Evolutionary conservation across 352 stramenopile species (phyloP).

Genomic region (Pythium sp.): DNA sequence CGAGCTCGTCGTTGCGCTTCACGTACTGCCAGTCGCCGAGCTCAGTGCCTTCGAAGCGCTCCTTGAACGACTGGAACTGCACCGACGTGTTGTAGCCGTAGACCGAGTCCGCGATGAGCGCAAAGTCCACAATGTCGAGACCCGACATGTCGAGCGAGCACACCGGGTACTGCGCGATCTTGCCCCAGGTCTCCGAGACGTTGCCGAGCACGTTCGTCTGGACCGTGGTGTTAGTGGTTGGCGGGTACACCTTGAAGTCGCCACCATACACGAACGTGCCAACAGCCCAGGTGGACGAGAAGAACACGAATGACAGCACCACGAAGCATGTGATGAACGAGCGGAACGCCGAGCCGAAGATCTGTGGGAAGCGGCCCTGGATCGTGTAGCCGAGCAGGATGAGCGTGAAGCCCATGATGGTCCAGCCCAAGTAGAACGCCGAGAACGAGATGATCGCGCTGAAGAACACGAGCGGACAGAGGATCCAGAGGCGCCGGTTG

Average conservation of each 20-base stretch:
- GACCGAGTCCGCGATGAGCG: constrained; percentile 76
- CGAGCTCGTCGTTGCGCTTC: constrained; percentile 58
- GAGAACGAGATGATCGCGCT: constrained; percentile 84
- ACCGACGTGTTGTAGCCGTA: constrained; percentile 80
- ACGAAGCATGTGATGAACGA: constrained; percentile 86
- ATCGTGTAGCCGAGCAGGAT: constrained; percentile 79
- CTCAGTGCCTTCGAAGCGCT: constrained; percentile 80
- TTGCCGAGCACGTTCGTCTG: constrained; percentile 25
- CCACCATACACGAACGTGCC: constrained; percentile 84
- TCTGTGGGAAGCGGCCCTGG: constrained; percentile 76
- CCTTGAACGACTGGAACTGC: constrained; percentile 68
- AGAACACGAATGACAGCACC: constrained; percentile 84
- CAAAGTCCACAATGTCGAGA: constrained; percentile 82
- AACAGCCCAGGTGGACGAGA: constrained; percentile 84
- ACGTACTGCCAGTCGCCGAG: constrained; percentile 78
- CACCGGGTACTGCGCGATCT: constrained; percentile 76
- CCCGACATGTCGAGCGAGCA: constrained; percentile 62
- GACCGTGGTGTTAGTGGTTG: constrained; percentile 19
- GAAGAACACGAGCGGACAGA: constrained; percentile 64
- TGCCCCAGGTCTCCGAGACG: constrained; percentile 35
- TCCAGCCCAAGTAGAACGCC: constrained; percentile 76
- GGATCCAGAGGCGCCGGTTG: constrained; percentile 54
- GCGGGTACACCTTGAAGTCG: constrained; percentile 78
- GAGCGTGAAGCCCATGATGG: constrained; percentile 80
- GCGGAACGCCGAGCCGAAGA: constrained; percentile 84